Base-by-base conservation (phyloP, 2,329 filamentous ascomycete species). In the Penicillium sp. region DNA sequence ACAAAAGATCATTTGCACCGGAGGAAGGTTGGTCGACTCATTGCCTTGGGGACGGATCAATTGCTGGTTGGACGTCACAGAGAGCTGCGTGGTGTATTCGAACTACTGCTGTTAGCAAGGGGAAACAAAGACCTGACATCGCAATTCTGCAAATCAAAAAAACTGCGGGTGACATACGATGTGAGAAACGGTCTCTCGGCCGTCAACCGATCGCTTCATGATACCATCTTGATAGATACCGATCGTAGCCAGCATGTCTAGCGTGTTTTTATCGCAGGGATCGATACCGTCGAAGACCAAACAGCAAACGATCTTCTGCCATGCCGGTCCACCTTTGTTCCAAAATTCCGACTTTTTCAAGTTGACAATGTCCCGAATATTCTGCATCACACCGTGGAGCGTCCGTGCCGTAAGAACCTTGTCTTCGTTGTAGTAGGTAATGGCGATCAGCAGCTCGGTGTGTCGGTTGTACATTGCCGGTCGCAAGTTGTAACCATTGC, bases 401-500 rank as follows among this genome's bases (percentile, higher is more conserved):
- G 92, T 98, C 67, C 90, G 82, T 35, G 90, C 77, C 12, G 92
- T 85, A 51, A 98, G 74, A 20, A 87, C 80, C 73, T 96, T 96
- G 71, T 96, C 92, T 75, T 96, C 90, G 71, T 96, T 96, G 75
- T 96, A 98, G 72, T 95, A 95, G 46, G 90, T 98, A 57, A 98
- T 88, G 58, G 90, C 90, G 65, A 98, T 95, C 51, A 96, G 76
- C 54, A 98, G 73, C 70, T 98, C 90, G 5, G 90, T 96, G 68
- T 96, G 90, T 56, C 90, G 79, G 75, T 96, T 96, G 72, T 96
- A 96, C 89, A 96, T 96, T 53, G 88, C 83, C 36, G 90, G 87
- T 35, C 92, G 85, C 65, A 98, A 76, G 73, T 96, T 95, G 75
- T 96, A 98, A 57, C 92, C 92, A 64, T 96, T 96, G 72, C 95